Evolutionary conservation across 176 grass and related monocot genomes (phyloP), one percentile per base, ranked within the genome.

Genomic region (Metroxylon sagu): DNA sequence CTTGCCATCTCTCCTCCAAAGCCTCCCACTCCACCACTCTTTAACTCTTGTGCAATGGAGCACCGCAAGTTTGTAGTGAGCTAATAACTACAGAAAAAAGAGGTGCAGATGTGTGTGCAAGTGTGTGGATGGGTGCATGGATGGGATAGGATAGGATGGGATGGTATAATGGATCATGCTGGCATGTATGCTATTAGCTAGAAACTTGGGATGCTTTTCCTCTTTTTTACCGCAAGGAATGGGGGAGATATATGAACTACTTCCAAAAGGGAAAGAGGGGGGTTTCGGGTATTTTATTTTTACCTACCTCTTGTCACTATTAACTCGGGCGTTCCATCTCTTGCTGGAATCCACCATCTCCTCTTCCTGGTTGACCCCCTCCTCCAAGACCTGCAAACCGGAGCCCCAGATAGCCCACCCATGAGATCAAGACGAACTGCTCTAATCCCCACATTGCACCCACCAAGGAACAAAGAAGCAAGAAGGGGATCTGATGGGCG

Each of bases 241-340:
- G 35, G 35, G 35, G 2, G 35, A 43, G 35, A 14, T 43, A 43
- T 43, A 43, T 25, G 35, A 54, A 18, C n/a, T 49, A 57, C 14
- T 48, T 14, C 16, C 14, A 57, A 48, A 25, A 27, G 18, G 19
- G 18, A 35, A 49, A 25, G 14, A 30, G 26, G 26, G 21, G 56
- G 15, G 0, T 2, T 15, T 39, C 4, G 10, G 3, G 1, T 48
- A 23, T 16, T 14, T 56, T 18, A 31, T 43, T 48, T 48, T 68
- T 39, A 68, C 67, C 67, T 26, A 69, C 67, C 67, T 69, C 28
- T 25, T 26, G 4, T 69, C 57, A 49, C 67, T 69, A 69, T 69
- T 58, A 29, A 69, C 54, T 16, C 58, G 29, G 49, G 50, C n/a
- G 49, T 63, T 14, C 30, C 60, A 63, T 43, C 60, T 21, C 60